Evolutionary conservation across 1,284 basidiomycete species (phyloP), one percentile per base, ranked within the genome.

Genomic region (Takashimella koratensis): DNA sequence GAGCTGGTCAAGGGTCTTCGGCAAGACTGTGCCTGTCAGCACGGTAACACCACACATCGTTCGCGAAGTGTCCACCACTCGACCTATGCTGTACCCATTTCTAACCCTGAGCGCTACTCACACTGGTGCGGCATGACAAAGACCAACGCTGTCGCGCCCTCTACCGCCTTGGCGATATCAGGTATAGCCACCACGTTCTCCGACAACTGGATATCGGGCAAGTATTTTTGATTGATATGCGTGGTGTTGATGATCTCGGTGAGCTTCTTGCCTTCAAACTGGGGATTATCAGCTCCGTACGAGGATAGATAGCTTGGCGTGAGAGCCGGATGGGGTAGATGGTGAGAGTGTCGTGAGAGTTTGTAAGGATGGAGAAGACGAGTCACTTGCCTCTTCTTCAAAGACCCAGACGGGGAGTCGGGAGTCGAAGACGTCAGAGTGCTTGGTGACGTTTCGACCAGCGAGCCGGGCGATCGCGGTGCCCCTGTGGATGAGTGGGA

Each of bases 51-150:
- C n/a, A n/a, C n/a, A n/a, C n/a, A n/a, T n/a, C n/a, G n/a, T n/a
- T n/a, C n/a, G n/a, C n/a, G n/a, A n/a, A n/a, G n/a, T n/a, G n/a
- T n/a, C n/a, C n/a, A n/a, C n/a, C n/a, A n/a, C n/a, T n/a, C n/a
- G n/a, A n/a, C n/a, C n/a, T n/a, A n/a, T n/a, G n/a, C n/a, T n/a
- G n/a, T n/a, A n/a, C n/a, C n/a, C n/a, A n/a, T n/a, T n/a, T n/a
- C n/a, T n/a, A n/a, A n/a, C n/a, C n/a, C n/a, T n/a, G n/a, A n/a
- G n/a, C n/a, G n/a, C n/a, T n/a, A 65, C 79, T 63, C 25, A 77
- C 77, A 76, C 62, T 80, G 79, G 64, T 83, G 81, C 40, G 81
- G 82, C 53, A 81, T 70, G 36, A 83, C 82, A 57, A 83, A 82
- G 45, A 83, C 77, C 30, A 83, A 63, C 3, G 79, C 76, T 2